A percentile compares a stretch with the other conserved stretches of the same genome.
phyloP scores from a whole-genome alignment of 176 grass and related monocot species.

The Carex pumila region DNA sequence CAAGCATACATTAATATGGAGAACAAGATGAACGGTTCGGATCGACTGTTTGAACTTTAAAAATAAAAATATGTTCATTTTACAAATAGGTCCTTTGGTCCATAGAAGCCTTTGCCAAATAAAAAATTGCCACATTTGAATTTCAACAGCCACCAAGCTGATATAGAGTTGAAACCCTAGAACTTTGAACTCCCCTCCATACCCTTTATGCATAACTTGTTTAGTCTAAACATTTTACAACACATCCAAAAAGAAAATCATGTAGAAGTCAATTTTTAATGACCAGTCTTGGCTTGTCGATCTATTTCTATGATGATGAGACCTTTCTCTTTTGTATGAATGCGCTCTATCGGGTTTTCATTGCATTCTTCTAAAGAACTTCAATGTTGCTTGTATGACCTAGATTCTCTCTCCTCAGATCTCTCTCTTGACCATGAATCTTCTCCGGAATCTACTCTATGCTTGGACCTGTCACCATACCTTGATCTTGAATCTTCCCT shows the following conservation, averaged over 20 bases:
- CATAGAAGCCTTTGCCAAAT: too few species aligned
- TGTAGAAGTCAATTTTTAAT: background rate
- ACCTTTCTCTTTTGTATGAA: constrained; percentile 26
- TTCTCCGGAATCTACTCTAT: constrained; percentile 21
- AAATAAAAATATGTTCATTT: too few species aligned
- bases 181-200: too few species aligned
- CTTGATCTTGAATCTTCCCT: constrained; percentile 31
- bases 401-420: constrained; percentile 36
- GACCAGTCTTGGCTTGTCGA: constrained; percentile 25
- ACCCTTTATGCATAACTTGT: background rate
- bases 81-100: too few species aligned
- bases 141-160: too few species aligned
- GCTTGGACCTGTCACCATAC: constrained; percentile 19
- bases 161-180: too few species aligned
- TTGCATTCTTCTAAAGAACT: constrained; percentile 6
- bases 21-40: too few species aligned
- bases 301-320: constrained; percentile 15
- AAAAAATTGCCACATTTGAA: too few species aligned
- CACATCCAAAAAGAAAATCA: background rate
- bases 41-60: too few species aligned
- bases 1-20: too few species aligned
- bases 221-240: background rate
- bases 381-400: constrained; percentile 19
- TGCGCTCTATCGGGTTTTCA: constrained; percentile 19
- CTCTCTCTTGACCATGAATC: constrained; percentile 19